A percentile compares a stretch with the other conserved stretches of the same genome.
These are phyloP conservation scores for Barnettozyma salicaria DNA, from an alignment of 805 yeast species.

Conservation along the genomic window DNA sequence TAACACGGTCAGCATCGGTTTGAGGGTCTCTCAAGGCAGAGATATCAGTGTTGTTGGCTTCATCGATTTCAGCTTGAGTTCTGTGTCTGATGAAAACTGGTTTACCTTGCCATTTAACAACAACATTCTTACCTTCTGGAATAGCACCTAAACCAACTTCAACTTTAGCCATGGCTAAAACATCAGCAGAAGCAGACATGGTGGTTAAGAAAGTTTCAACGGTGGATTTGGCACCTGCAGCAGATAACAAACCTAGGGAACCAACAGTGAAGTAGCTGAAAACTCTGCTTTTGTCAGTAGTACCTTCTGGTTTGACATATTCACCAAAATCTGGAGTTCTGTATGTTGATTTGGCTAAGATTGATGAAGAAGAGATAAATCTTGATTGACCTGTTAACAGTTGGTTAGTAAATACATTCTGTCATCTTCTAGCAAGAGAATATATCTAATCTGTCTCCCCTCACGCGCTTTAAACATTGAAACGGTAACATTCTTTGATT, in stretches of 20 bases:
- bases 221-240: conserved; percentile 94
- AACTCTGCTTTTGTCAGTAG: conserved; percentile 75
- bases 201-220: conserved; percentile 88
- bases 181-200: conserved; percentile 98
- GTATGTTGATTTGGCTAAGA: conserved; percentile 64
- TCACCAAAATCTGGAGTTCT: conserved; percentile 87
- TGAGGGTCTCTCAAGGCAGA: conserved; percentile 87
- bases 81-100: conserved; percentile 99
- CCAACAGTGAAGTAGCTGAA: conserved; percentile 98
- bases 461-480: too few relatives aligned
- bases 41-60: conserved; percentile 83
- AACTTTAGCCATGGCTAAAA: conserved; percentile 98
- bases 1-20: conserved; percentile 85
- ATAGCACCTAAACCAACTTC: conserved; percentile 91
- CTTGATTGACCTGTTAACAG: conserved; percentile 23
- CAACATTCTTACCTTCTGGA: conserved; percentile 96
- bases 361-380: conserved; percentile 32
- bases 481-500: too few relatives aligned
- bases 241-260: conserved; percentile 80
- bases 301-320: conserved; percentile 64
- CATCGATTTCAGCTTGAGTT: conserved; percentile 86
- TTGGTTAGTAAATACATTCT: conserved; percentile 15
- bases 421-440: too few relatives aligned
- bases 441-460: too few relatives aligned
- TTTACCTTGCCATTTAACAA: conserved; percentile 99